phyloP scores from a whole-genome alignment of 768 basidiomycete species.

The Wakefieldia striispora region DNA sequence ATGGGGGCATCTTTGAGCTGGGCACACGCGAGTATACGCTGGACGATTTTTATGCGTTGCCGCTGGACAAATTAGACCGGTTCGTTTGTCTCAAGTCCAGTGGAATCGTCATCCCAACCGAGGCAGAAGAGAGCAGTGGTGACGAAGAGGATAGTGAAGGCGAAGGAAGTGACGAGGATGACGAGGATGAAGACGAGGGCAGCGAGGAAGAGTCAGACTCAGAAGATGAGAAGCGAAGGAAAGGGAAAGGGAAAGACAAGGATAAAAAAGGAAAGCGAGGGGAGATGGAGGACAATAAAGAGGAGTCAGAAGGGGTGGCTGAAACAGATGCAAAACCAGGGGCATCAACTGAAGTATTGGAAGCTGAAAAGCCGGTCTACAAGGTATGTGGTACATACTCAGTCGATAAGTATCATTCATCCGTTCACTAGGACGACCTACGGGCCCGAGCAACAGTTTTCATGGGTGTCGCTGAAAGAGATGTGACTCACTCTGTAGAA shows the following conservation, averaged over 20 bases:
- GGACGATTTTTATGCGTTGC: slow-evolving; percentile 81
- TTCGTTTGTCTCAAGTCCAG: slow-evolving; percentile 73
- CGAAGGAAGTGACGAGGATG: slow-evolving; percentile 55
- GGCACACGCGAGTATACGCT: slow-evolving; percentile 84
- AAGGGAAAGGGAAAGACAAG: not conserved
- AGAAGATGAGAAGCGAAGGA: slow-evolving; percentile 13
- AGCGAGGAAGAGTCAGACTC: slow-evolving; percentile 4
- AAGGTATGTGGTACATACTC: not conserved
- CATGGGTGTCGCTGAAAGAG: slow-evolving; percentile 64
- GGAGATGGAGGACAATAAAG: slow-evolving; percentile 24
- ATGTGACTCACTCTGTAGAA: slow-evolving; percentile 54
- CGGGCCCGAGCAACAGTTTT: slow-evolving; percentile 46
- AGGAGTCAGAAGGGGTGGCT: slow-evolving; percentile 12
- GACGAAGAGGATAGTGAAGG: slow-evolving; percentile 60
- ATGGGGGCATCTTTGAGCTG: slow-evolving; percentile 86
- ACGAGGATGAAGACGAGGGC: slow-evolving; percentile 42
- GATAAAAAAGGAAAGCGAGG: slow-evolving; percentile 13
- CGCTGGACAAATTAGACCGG: slow-evolving; percentile 81
- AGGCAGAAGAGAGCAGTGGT: slow-evolving; percentile 60
- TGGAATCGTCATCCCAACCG: slow-evolving; percentile 57
- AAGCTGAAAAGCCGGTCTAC: slow-evolving; percentile 9
- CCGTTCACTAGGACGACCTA: slow-evolving; percentile 33
- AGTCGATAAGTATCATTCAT: not conserved
- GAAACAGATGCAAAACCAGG: not conserved
- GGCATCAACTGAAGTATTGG: slow-evolving; percentile 5